phyloP scores from a whole-genome alignment of 345 rosid genomes.

The Murraya koenigii region DNA sequence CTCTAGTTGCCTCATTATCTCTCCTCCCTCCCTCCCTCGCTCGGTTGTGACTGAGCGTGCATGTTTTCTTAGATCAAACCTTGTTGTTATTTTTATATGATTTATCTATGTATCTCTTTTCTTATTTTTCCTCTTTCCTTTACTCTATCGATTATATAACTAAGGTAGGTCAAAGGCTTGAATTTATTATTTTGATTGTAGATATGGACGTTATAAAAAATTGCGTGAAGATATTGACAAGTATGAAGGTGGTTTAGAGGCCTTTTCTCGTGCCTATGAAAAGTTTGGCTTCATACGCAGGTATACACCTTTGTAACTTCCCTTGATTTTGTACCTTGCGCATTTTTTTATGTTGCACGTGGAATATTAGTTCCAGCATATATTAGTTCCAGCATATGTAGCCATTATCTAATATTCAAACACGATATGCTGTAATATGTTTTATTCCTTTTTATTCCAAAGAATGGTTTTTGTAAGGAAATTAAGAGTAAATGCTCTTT shows the following conservation, averaged over 20 bases:
- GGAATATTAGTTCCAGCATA: slow-evolving; percentile 1
- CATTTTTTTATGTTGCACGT: background rate
- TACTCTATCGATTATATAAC: slow-evolving; percentile 12
- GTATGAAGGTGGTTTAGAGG: slow-evolving; percentile 87
- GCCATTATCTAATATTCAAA: background rate
- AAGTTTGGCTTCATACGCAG: slow-evolving; percentile 81
- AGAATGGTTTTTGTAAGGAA: background rate
- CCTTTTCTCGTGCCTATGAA: slow-evolving; percentile 92
- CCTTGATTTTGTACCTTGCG: background rate
- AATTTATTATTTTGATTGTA: slow-evolving; percentile 26
- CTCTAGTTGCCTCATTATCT: too few species aligned
- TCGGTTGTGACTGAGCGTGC: background rate
- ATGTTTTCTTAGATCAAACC: background rate
- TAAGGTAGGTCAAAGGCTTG: background rate
- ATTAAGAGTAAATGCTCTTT: background rate
- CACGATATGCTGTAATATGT: background rate
- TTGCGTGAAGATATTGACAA: slow-evolving; percentile 67
- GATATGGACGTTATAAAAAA: slow-evolving; percentile 67
- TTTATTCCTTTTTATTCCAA: background rate
- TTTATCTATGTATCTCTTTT: background rate
- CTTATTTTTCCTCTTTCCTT: background rate
- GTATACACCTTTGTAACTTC: slow-evolving; percentile 30
- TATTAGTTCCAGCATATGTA: background rate
- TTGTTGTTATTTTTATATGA: background rate
- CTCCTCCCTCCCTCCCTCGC: background rate